Conservation (phyloP, 768 basidiomycete genomes). For the Amanita muscaria region DNA sequence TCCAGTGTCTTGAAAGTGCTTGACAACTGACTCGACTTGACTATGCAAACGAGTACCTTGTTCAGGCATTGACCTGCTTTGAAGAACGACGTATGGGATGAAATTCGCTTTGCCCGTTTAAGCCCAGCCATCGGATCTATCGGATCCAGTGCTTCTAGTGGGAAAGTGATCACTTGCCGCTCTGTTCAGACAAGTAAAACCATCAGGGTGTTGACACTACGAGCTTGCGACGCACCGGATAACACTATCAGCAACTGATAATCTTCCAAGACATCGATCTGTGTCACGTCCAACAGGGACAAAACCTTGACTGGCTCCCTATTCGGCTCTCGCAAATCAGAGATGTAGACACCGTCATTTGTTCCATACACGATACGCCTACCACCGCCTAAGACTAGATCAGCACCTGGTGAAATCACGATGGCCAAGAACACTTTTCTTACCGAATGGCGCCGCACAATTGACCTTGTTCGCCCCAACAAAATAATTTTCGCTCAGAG, state of each 20-base stretch:
- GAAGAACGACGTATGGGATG: constrained; percentile 96
- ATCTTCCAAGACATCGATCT: constrained; percentile 94
- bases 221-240: constrained; percentile 52
- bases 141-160: constrained; percentile 84
- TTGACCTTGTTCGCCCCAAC: constrained; percentile 78
- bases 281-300: constrained; percentile 79
- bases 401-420: too few relatives aligned
- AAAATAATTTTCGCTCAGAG: constrained; percentile 86
- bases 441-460: constrained; percentile 84
- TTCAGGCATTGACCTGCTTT: constrained; percentile 92
- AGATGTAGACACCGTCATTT: constrained; percentile 93
- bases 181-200: constrained; percentile 37
- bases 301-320: constrained; percentile 87
- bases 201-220: background rate
- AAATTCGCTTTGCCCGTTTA: constrained; percentile 91
- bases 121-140: constrained; percentile 85
- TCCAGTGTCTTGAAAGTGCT: constrained; percentile 98
- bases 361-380: constrained; percentile 92
- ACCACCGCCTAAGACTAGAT: constrained; percentile 53
- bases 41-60: constrained; percentile 88
- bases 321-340: constrained; percentile 69
- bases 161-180: constrained; percentile 93
- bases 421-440: too few relatives aligned
- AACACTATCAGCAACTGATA: constrained; percentile 95
- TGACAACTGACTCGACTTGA: constrained; percentile 90